phyloP scores from a whole-genome alignment of 768 basidiomycete species.

The Myochromella boudieri region DNA sequence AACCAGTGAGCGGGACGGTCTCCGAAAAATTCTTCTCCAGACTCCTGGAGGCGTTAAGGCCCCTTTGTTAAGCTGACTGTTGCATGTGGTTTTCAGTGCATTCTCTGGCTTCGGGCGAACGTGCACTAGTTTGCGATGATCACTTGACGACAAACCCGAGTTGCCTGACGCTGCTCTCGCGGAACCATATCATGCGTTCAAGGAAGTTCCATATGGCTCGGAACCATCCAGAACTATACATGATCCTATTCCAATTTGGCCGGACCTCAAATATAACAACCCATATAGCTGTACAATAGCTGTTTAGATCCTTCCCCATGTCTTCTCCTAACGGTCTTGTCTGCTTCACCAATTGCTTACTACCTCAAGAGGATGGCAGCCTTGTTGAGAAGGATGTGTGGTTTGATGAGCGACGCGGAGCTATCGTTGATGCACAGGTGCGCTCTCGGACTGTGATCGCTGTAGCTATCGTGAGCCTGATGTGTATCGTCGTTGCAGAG shows the following conservation, averaged over 20 bases:
- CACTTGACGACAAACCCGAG: constrained; percentile 4
- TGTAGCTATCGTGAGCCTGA: constrained; percentile 8
- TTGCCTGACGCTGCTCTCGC: background rate
- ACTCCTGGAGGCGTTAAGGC: no score
- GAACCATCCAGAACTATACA: constrained; percentile 11
- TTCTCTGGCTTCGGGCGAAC: constrained; percentile 7
- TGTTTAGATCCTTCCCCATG: constrained; percentile 26
- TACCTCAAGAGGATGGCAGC: constrained; percentile 78
- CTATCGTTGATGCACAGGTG: constrained; percentile 77
- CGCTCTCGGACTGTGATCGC: constrained; percentile 8
- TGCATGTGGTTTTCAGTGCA: constrained; percentile 3
- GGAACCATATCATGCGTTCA: constrained; percentile 6
- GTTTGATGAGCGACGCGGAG: constrained; percentile 74
- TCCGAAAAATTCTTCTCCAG: no score
- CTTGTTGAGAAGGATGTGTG: constrained; percentile 75
- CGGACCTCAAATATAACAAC: constrained; percentile 10
- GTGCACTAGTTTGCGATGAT: background rate
- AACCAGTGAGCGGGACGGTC: no score
- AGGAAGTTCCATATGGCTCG: constrained; percentile 17
- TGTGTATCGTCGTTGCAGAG: constrained; percentile 37
- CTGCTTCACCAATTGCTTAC: constrained; percentile 85
- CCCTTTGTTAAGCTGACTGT: no score
- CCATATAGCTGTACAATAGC: background rate
- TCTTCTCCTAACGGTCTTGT: constrained; percentile 62
- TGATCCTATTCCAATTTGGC: constrained; percentile 11